Evolutionary conservation across 306 rosid genomes (phyloP).

Genomic region (Glycyrrhiza uralensis): DNA sequence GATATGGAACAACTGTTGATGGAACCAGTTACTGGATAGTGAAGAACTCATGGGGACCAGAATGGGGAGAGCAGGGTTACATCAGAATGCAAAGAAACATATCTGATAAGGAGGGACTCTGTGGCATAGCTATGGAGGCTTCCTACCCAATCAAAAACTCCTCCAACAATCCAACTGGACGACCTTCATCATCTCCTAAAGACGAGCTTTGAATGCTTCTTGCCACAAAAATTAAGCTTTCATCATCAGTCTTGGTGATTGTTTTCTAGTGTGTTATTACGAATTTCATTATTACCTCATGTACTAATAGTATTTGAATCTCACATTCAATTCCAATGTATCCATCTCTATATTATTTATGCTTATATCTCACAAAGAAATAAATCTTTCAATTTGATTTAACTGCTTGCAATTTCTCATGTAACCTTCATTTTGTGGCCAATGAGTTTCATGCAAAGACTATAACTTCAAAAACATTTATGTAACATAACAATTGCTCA

Average conservation of each 20-base stretch:
- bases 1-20: slow-evolving; percentile 71
- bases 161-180: slow-evolving; percentile 37
- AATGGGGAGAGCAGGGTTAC: slow-evolving; percentile 96
- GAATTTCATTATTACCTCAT: background rate
- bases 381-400: slow-evolving; percentile 17
- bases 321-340: background rate
- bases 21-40: slow-evolving; percentile 83
- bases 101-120: slow-evolving; percentile 49
- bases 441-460: background rate
- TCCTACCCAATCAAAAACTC: slow-evolving; percentile 82
- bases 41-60: slow-evolving; percentile 80
- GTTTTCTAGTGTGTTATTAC: slow-evolving; percentile 8
- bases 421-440: background rate
- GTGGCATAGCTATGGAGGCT: slow-evolving; percentile 78
- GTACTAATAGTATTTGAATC: background rate
- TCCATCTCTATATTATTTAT: slow-evolving; percentile 12
- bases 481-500: background rate
- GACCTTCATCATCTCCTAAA: slow-evolving; percentile 24
- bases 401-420: background rate
- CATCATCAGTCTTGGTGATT: background rate
- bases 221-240: background rate
- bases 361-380: background rate
- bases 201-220: slow-evolving; percentile 57
- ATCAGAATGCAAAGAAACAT: slow-evolving; percentile 63
- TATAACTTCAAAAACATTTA: background rate